Base-by-base conservation (phyloP, 2,329 filamentous ascomycete species). In the Fonsecaea monophora region DNA sequence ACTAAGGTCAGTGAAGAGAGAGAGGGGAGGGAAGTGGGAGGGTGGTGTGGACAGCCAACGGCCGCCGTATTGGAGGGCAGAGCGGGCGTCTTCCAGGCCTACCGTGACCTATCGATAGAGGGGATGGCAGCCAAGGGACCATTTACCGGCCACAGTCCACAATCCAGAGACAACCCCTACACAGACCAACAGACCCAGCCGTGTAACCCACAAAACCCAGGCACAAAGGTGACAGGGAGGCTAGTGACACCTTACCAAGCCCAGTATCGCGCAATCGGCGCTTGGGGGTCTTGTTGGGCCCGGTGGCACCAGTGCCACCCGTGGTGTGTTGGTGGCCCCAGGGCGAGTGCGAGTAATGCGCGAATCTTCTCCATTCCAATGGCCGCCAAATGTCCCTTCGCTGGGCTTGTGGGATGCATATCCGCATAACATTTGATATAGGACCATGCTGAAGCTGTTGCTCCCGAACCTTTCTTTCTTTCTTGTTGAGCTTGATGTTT, bases 181-280 rank as follows among this genome's bases (percentile, higher is more conserved):
- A 50, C 42, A 7, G 42, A n/a, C 42, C 42, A 18, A 21, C n/a
- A 21, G 7, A 21, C 25, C 42, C 42, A 40, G 38, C 42, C 42
- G 6, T 15, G 42, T n/a, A 50, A 21, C 45, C 18, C 45, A 25
- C 45, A 38, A 25, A 25, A 50, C 45, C 45, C 45, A 50, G 45
- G 45, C 45, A 38, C 48, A 25, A 25, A 61, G 32, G 37, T 48
- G 40, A 60, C 59, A 53, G 25, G 57, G 57, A 34, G 38, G 40
- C 57, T 34, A 61, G 42, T 34, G 32, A 37, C 42, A 37, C 59
- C 50, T 61, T 53, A 61, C 59, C 59, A 45, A 53, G 59, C 18
- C 59, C 45, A 61, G 59, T 61, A 61, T 61, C 59, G 59, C 59
- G 59, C 59, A 48, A 61, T 65, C 63, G 63, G 63, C 35, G 30